Base-by-base conservation (phyloP, 345 rosid species). In the Citrus australasica region DNA sequence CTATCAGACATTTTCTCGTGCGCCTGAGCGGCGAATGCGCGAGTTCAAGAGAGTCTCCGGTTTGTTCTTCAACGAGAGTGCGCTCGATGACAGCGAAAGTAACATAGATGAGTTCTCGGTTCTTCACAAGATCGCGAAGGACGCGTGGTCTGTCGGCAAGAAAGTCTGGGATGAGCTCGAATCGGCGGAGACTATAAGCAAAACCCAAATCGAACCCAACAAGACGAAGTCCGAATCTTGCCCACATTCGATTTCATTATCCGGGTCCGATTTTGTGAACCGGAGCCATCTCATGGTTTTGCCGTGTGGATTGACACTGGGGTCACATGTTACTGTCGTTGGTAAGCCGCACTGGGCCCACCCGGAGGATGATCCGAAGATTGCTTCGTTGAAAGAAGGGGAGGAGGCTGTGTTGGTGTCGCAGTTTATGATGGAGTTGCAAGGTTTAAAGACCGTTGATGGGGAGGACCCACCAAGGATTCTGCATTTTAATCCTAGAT, bases 391-490 rank as follows among this genome's bases (percentile, higher is more conserved):
- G 58, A 87, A 79, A 79, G 91, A 87, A 6, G 97, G 89, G 37
- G 89, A 81, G 79, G 86, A 83, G 32, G 84, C 93, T 4, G 87
- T 81, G 81, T 82, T 89, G 89, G 94, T 92, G 37, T 92, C 97
- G 2, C 98, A 95, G 90, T 95, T 93, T 75, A 88, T 91, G 75
- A 81, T 95, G 82, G 99, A 95, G 89, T 71, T 95, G 76, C 98
- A 90, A 85, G 98, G 98, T 16, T 85, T 95, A 82, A 95, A 87
- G 80, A 83, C 87, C 14, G 98, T 91, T 82, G 97, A 95, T 17
- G 98, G 98, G 22, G 99, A 95, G 90, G 99, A 93, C 70, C 98
- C 99, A 27, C 99, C 98, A 5, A 83, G 94, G 88, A 87, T 95
- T 78, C 76, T 93, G 78, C 99, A 93, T 83, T 93, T 95, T 67